Percentiles rank a stretch among this genome's conserved stretches.
Conservation (phyloP, 1,284 basidiomycete genomes). For the Ceratobasidium sp. region DNA sequence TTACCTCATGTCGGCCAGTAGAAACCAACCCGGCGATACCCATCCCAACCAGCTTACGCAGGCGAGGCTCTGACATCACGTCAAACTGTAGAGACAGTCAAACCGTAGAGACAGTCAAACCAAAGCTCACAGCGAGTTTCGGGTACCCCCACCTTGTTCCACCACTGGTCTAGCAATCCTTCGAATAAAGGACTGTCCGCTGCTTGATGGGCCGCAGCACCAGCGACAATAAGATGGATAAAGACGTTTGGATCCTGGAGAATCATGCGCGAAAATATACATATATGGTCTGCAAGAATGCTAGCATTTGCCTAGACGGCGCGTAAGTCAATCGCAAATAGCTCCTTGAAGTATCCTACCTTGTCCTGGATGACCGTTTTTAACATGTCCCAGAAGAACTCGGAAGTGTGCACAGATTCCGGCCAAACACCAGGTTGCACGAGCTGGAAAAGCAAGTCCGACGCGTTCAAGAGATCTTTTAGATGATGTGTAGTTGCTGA, state of each 20-base stretch:
- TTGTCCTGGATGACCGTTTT: slow-evolving; percentile 68
- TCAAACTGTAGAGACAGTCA: slow-evolving; percentile 67
- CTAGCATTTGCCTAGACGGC: slow-evolving; percentile 56
- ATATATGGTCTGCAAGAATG: slow-evolving; percentile 70
- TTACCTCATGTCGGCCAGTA: slow-evolving; percentile 71
- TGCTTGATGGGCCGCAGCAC: slow-evolving; percentile 54
- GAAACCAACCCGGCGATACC: slow-evolving; percentile 75
- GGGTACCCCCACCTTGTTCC: slow-evolving; percentile 80
- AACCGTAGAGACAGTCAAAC: too few species aligned
- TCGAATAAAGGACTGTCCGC: slow-evolving; percentile 61
- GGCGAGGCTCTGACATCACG: slow-evolving; percentile 78
- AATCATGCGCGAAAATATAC: slow-evolving; percentile 72
- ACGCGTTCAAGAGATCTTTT: slow-evolving; percentile 62
- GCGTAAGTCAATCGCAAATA: neutral
- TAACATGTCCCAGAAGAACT: slow-evolving; percentile 68
- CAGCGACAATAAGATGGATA: slow-evolving; percentile 67
- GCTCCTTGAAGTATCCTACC: slow-evolving; percentile 51
- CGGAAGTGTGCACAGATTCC: slow-evolving; percentile 70
- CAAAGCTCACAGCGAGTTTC: too few species aligned
- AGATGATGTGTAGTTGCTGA: slow-evolving; percentile 55
- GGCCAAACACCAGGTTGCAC: slow-evolving; percentile 68
- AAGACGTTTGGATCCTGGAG: slow-evolving; percentile 70
- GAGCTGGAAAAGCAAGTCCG: slow-evolving; percentile 67
- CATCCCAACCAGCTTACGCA: slow-evolving; percentile 76
- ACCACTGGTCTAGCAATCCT: slow-evolving; percentile 76